Percentiles rank a stretch among this genome's conserved stretches.
Conservation (phyloP, 805 yeast species). For the Starmerella stellata region DNA sequence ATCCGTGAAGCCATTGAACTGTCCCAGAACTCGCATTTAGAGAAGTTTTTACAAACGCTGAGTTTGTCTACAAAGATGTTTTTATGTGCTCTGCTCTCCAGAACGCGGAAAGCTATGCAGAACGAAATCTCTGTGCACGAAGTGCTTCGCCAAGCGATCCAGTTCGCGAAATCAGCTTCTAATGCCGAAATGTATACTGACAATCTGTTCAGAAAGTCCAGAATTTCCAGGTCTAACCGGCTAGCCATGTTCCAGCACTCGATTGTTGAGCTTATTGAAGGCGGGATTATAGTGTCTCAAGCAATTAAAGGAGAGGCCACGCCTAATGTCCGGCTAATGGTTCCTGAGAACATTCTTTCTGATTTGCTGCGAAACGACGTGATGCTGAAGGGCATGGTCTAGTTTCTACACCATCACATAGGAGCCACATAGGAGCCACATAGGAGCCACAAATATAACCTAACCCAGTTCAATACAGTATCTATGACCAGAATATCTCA, state of each 20-base stretch:
- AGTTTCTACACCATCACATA: no score
- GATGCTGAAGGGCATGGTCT: conserved; percentile 25
- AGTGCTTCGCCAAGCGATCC: conserved; percentile 56
- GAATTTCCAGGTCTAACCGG: conserved; percentile 25
- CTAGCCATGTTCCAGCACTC: conserved; percentile 43
- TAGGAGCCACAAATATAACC: not conserved
- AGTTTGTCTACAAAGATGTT: conserved; percentile 57
- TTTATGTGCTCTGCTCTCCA: conserved; percentile 45
- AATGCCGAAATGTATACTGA: conserved; percentile 17
- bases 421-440: no score
- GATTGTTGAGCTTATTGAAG: conserved; percentile 53
- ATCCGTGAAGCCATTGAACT: conserved; percentile 65
- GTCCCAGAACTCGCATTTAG: conserved; percentile 56
- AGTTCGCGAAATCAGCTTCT: conserved; percentile 30
- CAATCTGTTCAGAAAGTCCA: conserved; percentile 16
- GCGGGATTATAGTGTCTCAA: conserved; percentile 59
- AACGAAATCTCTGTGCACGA: conserved; percentile 62
- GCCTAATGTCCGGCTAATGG: conserved; percentile 42
- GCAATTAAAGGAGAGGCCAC: conserved; percentile 49
- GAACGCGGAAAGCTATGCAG: conserved; percentile 47
- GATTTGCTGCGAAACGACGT: conserved; percentile 43
- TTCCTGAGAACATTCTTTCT: conserved; percentile 53
- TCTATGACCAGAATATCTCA: no score
- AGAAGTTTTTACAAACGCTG: conserved; percentile 37
- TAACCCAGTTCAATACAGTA: not conserved